Conservation (phyloP, 768 basidiomycete genomes). For the Clavulina sp. region DNA sequence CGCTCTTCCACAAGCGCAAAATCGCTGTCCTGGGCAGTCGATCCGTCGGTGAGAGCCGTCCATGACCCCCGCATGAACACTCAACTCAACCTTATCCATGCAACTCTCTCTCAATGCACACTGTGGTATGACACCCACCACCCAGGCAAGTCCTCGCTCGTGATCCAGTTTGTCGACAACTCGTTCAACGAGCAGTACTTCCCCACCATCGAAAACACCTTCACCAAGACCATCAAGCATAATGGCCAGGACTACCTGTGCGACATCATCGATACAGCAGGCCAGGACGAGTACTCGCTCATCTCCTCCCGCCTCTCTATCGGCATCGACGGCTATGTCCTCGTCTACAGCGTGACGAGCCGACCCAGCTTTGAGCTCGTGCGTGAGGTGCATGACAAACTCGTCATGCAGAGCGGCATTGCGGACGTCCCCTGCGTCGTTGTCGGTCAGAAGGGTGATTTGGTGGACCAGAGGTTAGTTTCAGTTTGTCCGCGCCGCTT, state of each 20-base stretch:
- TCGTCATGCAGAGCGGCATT: slow-evolving; percentile 69
- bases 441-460: slow-evolving; percentile 83
- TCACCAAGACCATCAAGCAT: slow-evolving; percentile 68
- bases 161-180: slow-evolving; percentile 85
- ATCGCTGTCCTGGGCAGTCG: slow-evolving; percentile 77
- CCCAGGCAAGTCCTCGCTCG: slow-evolving; percentile 87
- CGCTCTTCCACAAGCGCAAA: slow-evolving; percentile 65
- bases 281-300: slow-evolving; percentile 95
- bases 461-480: slow-evolving; percentile 47
- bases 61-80: not conserved
- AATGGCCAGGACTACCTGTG: slow-evolving; percentile 87
- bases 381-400: slow-evolving; percentile 83
- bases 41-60: slow-evolving; percentile 53
- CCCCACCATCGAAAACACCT: slow-evolving; percentile 85
- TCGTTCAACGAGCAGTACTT: slow-evolving; percentile 86
- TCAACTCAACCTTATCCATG: slow-evolving; percentile 1
- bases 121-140: not conserved
- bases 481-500: too few species aligned
- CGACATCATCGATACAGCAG: slow-evolving; percentile 96
- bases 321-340: slow-evolving; percentile 91
- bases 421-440: slow-evolving; percentile 82
- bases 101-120: slow-evolving; percentile 9
- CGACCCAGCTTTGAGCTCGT: slow-evolving; percentile 90
- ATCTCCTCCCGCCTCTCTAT: slow-evolving; percentile 88
- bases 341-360: slow-evolving; percentile 88